Base-by-base conservation (phyloP, 2,329 filamentous ascomycete genomes). In the Sordariomycetes sp. region DNA sequence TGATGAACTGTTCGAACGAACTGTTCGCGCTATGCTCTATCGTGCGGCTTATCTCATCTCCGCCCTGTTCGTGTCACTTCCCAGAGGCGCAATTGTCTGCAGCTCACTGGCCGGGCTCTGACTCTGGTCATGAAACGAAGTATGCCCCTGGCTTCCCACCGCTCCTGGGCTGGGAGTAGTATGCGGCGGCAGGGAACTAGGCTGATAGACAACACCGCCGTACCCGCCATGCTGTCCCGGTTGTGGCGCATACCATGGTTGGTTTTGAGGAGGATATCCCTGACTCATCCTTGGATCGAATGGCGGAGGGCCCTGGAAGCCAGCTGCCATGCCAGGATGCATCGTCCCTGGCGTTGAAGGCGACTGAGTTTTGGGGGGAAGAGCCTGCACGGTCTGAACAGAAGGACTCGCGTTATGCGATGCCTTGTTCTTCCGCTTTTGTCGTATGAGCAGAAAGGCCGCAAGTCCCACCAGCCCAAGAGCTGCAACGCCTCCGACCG, bases 401-500 rank as follows among this genome's bases (percentile, higher is more conserved):
- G 21, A 36, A 39, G 12, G 45, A 40, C 17, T 35, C 30, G 42
- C 27, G 37, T 38, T 26, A 20, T 33, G 32, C 10, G 46, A 18
- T 21, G 39, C 35, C 28, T 43, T 31, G n/a, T 49, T 49, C 38
- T 54, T 50, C 34, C 48, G 60, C 28, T 46, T 52, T 18, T 57
- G 57, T 16, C 58, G 61, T 34, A 64, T 33, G 15, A 67, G 44
- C 42, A 65, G 58, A 46, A 63, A 68, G 24, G 52, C 48, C 8
- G 45, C 57, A 6, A 56, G 40, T 15, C 51, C 55, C 29, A 69
- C 47, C n/a, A 70, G 45, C 3, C 49, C 58, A 15, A 70, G 42
- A 11, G 45, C 55, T 1, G 47, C 58, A 4, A 66, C 55, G 10
- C 66, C 66, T n/a, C 64, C 66, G 8, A 69, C 61, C 4, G 57